phyloP scores from a whole-genome alignment of 106 monocot genomes.

The Apostasia ramifera region DNA sequence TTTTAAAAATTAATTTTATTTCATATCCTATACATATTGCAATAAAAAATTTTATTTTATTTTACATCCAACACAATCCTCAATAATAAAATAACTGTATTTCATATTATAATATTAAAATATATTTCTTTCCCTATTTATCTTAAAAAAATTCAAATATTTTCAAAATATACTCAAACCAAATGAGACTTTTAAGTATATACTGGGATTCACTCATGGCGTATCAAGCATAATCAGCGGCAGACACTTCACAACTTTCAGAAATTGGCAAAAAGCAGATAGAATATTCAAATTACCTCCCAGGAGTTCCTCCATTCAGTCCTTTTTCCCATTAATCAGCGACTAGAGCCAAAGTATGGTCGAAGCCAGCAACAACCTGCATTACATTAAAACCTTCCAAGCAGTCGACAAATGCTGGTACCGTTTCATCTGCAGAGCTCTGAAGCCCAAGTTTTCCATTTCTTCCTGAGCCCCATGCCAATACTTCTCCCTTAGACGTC shows the following conservation, averaged over 20 bases:
- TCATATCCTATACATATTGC: too few species aligned
- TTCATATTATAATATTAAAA: too few species aligned
- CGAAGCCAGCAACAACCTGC: slow-evolving; percentile 69
- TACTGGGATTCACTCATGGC: too few species aligned
- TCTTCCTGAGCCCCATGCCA: slow-evolving; percentile 72
- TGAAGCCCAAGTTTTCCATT: slow-evolving; percentile 81
- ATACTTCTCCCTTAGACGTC: slow-evolving; percentile 48
- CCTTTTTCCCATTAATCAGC: slow-evolving; percentile 20
- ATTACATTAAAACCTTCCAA: slow-evolving; percentile 55
- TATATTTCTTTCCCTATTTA: too few species aligned
- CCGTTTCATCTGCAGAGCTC: slow-evolving; percentile 47
- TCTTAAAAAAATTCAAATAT: too few species aligned
- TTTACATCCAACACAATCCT: too few species aligned
- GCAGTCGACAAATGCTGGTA: slow-evolving; percentile 46
- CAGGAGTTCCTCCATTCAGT: neutral
- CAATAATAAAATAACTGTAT: too few species aligned
- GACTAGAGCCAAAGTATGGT: slow-evolving; percentile 78
- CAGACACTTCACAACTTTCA: neutral
- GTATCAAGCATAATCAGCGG: neutral
- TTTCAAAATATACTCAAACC: too few species aligned
- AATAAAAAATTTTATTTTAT: too few species aligned
- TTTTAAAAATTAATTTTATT: too few species aligned
- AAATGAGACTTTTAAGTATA: too few species aligned
- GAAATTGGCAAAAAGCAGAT: neutral
- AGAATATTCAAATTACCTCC: neutral